Conservation (phyloP, 139 green algal genomes). For the Pedinophyceae sp. region DNA sequence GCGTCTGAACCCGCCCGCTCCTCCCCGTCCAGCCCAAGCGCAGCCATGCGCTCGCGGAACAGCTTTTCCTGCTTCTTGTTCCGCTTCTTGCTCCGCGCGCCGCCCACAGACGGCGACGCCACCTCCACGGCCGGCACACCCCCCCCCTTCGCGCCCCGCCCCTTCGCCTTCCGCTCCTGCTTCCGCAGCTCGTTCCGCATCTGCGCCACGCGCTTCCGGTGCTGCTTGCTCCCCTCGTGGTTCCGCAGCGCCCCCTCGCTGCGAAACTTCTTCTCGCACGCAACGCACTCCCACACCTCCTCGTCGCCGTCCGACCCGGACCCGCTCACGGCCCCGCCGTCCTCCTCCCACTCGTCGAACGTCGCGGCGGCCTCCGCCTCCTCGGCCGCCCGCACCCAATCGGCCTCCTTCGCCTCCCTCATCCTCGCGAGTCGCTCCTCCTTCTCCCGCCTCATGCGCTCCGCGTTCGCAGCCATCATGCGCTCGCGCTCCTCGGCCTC, state of each 20-base stretch:
- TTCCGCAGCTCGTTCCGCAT: neutral
- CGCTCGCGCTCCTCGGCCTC: too few relatives aligned
- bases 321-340: too few relatives aligned
- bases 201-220: conserved; percentile 30
- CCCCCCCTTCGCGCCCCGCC: neutral
- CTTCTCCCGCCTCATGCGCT: too few relatives aligned
- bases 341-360: conserved; percentile 18
- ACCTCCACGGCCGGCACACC: neutral
- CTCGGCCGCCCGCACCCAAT: conserved; percentile 15
- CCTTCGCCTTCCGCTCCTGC: neutral
- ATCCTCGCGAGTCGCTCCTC: conserved; percentile 16
- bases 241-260: conserved; percentile 60
- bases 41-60: neutral
- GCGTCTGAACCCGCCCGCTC: neutral
- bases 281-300: conserved; percentile 42
- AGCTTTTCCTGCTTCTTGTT: neutral
- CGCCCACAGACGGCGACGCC: too few relatives aligned
- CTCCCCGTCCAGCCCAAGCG: too few relatives aligned
- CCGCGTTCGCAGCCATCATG: too few relatives aligned
- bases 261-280: conserved; percentile 84
- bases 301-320: too few relatives aligned
- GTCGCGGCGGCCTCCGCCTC: conserved; percentile 2
- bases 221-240: conserved; percentile 73
- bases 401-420: conserved; percentile 21
- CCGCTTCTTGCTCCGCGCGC: neutral